Evolutionary conservation across 306 rosid genomes (phyloP), one percentile per base, ranked within the genome.

Genomic region (Sechiopsis laciniata): DNA sequence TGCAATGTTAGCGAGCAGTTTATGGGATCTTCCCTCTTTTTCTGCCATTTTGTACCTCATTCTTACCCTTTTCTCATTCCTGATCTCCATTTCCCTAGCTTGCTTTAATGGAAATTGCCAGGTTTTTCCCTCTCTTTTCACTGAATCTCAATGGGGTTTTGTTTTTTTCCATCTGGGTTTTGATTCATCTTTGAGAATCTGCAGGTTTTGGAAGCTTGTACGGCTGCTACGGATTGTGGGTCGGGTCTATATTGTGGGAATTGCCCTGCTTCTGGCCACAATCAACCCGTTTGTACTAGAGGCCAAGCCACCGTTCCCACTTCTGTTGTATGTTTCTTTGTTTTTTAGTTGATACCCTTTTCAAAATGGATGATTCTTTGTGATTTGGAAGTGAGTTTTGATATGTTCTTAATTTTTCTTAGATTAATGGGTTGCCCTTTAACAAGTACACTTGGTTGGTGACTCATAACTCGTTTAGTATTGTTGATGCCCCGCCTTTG

Each of bases 381-480:
- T 15, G 58, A 7, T 69, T 42, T 69, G 50, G 45, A 50, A 29
- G 46, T 71, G 61, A 75, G 26, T 62, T 55, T 76, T 55, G 42
- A 10, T 32, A 12, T 17, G 6, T 15, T 4, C 2, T 12, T 12
- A 6, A 11, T 40, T 2, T 53, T 48, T 78, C 58, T 84, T 74
- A 88, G 98, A 80, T 90, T 54, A 84, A 78, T 72, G 96, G 88
- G 20, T 79, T 92, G 78, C 96, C 96, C 52, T 92, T 92, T 80
- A 90, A 90, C 78, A 92, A 92, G 87, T 92, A 90, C 82, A 73
- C 98, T 8, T 92, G 96, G 98, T 73, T 92, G 76, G 84, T 88
- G 83, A 92, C 98, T 52, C 98, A 92, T 79, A 92, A 92, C 76
- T 88, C 98, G 37, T 92, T 92, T 74, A 92, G 98, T 79, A 92